Base-by-base conservation (phyloP, 768 basidiomycete genomes). In the Leccinum boreale region DNA sequence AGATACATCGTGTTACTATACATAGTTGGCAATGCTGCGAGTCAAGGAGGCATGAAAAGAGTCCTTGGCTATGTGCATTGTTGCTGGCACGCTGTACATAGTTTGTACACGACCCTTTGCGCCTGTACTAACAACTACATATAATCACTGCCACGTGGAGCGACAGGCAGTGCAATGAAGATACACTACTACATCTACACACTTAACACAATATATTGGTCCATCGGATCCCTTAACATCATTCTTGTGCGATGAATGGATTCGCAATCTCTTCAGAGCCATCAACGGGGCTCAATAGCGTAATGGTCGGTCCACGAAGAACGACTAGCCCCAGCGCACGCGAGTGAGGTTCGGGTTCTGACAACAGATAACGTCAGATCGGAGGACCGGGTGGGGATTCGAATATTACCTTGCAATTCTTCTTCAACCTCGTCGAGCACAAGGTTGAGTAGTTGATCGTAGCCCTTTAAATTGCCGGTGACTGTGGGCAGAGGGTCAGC, bases 401-500 rank as follows among this genome's bases (percentile, higher is more conserved):
- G 46, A 48, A 33, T 7, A 62, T 67, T 67, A 90, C 90, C 85
- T 69, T 82, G 81, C 3, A 91, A 63, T 39, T 89, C 82, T 74
- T 99, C 97, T 66, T 88, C 83, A 6, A 98, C 94, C 58, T 97
- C 92, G 73, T 99, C 97, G 51, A 99, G 83, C 51, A 99, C 97
- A 55, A 99, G 87, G 72, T 99, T 98, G 57, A 98, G 82, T 39
- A 98, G 79, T 65, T 98, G 95, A 74, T 98, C 97, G 67, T 85
- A 98, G 24, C 97, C 97, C 75, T 99, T 99, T 61, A 99, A 75
- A 17, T 90, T 82, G 3, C 97, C 97, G 8, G 85, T 90, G 53
- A 98, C 96, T 98, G 65, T 58, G 21, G 51, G 33, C 33, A 15
- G 42, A 14, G 24, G 23, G 50, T 62, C 31, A 55, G 45, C 4